Percentiles rank a stretch among this genome's conserved stretches.
These are phyloP conservation scores for Aureobasidium pullulans DNA, from an alignment of 2,329 filamentous ascomycete genomes.

Conservation along the genomic window DNA sequence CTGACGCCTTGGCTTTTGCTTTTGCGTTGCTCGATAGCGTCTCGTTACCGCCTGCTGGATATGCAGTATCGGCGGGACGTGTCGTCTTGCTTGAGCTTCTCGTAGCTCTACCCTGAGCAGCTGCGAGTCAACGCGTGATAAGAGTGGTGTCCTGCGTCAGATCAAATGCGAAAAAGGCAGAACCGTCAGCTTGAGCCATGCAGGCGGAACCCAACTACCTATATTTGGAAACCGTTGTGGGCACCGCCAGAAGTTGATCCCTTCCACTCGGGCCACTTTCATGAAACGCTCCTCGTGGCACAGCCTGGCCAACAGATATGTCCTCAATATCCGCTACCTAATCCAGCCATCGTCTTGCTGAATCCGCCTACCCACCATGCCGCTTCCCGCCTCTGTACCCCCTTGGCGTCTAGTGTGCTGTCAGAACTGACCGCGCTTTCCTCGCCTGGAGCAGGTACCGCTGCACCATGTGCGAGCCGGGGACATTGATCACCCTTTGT, in stretches of 20 bases:
- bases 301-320: background rate
- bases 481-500: background rate
- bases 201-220: background rate
- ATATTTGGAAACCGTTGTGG: background rate
- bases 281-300: constrained; percentile 1
- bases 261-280: background rate
- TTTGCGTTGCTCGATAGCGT: background rate
- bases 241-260: background rate
- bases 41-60: background rate
- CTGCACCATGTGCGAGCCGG: background rate
- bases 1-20: background rate
- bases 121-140: constrained; percentile 6
- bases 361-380: background rate
- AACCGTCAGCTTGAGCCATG: constrained; percentile 4
- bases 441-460: background rate
- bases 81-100: constrained; percentile 1
- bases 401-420: background rate
- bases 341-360: background rate
- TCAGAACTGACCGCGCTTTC: background rate
- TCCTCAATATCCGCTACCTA: background rate
- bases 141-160: constrained; percentile 10
- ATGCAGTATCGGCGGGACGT: background rate
- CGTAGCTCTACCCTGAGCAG: background rate
- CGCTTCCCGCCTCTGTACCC: background rate
- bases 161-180: constrained; percentile 4